phyloP scores from a whole-genome alignment of 345 rosid genomes.

The Turritis glabra region DNA sequence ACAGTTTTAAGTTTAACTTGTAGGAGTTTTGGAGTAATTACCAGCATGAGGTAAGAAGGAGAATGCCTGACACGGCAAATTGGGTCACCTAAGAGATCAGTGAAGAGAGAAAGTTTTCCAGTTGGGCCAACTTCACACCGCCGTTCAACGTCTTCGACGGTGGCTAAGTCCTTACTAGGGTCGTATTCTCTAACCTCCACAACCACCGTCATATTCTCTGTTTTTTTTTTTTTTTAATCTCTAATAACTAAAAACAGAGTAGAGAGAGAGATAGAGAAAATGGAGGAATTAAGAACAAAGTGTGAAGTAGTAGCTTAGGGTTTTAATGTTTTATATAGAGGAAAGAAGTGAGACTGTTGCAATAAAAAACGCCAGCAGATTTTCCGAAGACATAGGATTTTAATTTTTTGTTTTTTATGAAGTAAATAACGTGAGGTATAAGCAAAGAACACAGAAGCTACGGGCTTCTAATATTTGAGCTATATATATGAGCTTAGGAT shows the following conservation, averaged over 20 bases:
- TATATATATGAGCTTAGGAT: not conserved
- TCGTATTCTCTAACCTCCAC: conserved; percentile 75
- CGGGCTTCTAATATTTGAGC: not conserved
- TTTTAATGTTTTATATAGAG: conserved; percentile 33
- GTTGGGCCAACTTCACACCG: conserved; percentile 79
- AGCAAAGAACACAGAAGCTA: conserved; percentile 22
- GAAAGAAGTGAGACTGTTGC: conserved; percentile 27
- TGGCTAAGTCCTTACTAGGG: conserved; percentile 51
- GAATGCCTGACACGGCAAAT: conserved; percentile 96
- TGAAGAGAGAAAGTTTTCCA: conserved; percentile 63
- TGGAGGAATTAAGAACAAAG: not conserved
- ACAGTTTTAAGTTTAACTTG: not conserved
- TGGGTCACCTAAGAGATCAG: conserved; percentile 97
- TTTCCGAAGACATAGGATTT: conserved; percentile 26
- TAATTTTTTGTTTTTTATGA: not conserved
- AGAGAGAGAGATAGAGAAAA: conserved; percentile 1
- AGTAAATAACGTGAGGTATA: conserved; percentile 27
- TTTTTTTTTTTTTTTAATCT: not conserved
- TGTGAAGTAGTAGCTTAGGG: conserved; percentile 31
- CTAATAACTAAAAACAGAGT: not conserved
- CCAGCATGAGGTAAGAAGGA: conserved; percentile 98
- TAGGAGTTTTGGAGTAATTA: conserved; percentile 26
- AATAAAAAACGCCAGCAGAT: conserved; percentile 27
- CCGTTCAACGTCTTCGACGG: conserved; percentile 75
- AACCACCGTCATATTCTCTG: conserved; percentile 27